Base-by-base conservation (phyloP, 2,329 filamentous ascomycete species). In the Penicillium polonicum region DNA sequence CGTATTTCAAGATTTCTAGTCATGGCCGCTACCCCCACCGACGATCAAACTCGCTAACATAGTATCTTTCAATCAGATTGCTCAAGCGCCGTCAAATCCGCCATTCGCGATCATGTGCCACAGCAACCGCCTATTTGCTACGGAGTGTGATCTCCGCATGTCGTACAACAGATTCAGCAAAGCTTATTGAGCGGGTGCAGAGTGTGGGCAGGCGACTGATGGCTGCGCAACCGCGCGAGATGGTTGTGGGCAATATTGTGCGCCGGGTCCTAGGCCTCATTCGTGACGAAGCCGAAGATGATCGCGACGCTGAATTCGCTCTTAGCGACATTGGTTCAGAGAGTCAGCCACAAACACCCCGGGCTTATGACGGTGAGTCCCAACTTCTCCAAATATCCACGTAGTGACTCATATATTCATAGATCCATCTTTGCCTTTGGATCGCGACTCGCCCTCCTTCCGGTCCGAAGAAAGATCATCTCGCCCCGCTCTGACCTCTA, bases 181-280 rank as follows among this genome's bases (percentile, higher is more conserved):
- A 88, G 68, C 85, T 99, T 50, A 85, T 97, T 58, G 85, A 88
- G 66, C 87, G 90, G 64, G 87, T 99, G 60, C 87, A 90, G 63
- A 83, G 87, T 59, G 87, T 93, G 25, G 94, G 94, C 55, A 84
- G 86, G 66, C 85, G 87, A 55, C 82, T 99, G 43, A 87, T 89
- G 36, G 85, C 88, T 55, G 92, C 94, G 8, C 91, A 96, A 68
- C 93, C 93, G 17, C 85, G 89, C 60, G 94, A 97, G 78, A 88
- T 96, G 66, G 91, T 92, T 5, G 91, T 97, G 44, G 93, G 92
- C 52, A 99, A 99, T 70, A 92, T 99, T 65, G 91, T 97, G 46
- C 87, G 92, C 60, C 87, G 94, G 61, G 90, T 97, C 2, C 80
- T 99, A 38, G 90, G 92, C 43, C 82, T 99, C 62, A 94, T 99